These are phyloP conservation scores for Talaromyces proteolyticus DNA, from an alignment of 495 filamentous ascomycete species.

Conservation along the genomic window DNA sequence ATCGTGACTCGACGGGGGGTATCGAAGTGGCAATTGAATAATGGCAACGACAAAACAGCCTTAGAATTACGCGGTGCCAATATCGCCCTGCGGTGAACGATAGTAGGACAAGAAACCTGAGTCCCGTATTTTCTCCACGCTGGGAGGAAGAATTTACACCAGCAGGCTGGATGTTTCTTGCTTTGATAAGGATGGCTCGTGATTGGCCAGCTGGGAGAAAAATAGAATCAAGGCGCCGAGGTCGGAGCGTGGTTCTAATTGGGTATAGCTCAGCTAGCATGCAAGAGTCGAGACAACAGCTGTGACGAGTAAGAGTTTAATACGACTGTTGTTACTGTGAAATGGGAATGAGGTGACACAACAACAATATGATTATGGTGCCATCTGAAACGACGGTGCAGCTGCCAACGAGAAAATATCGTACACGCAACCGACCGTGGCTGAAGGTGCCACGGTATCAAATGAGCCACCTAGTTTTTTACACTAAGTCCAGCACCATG, in stretches of 20 bases:
- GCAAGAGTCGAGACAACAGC: no score
- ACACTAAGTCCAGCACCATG: no score
- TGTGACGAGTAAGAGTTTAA: no score
- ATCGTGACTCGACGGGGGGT: slow-evolving; percentile 14
- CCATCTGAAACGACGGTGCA: background rate
- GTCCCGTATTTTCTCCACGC: background rate
- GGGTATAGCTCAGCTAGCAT: background rate
- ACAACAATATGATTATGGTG: background rate
- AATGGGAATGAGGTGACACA: no score
- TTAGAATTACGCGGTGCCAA: background rate
- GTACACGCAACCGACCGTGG: background rate
- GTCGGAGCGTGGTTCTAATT: background rate
- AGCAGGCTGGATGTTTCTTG: background rate
- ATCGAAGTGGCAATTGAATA: background rate
- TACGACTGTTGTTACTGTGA: no score
- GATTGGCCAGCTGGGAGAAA: background rate
- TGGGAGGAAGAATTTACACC: background rate
- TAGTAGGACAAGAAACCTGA: background rate
- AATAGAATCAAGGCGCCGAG: background rate
- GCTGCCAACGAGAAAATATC: background rate
- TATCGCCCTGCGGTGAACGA: background rate
- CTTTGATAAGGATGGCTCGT: background rate
- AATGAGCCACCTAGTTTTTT: background rate
- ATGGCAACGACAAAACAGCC: background rate
- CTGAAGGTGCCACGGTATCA: background rate